These are phyloP conservation scores for Marasmius oreades DNA, from an alignment of 1,284 basidiomycete genomes.

Conservation along the genomic window DNA sequence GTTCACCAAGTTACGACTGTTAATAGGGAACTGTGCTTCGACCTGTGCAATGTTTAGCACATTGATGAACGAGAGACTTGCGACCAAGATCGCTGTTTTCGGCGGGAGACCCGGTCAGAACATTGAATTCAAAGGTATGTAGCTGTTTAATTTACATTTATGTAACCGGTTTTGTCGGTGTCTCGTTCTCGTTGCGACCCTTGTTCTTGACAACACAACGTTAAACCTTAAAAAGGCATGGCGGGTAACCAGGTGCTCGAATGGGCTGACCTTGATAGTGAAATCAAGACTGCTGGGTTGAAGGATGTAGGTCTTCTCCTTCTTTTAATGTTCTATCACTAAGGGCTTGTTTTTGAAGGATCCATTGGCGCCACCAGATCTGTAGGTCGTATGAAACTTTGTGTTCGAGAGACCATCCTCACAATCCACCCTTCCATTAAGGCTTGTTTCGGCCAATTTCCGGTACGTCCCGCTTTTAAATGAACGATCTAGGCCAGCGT, in stretches of 20 bases:
- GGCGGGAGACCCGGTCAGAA: slow-evolving; percentile 53
- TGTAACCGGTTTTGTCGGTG: not conserved
- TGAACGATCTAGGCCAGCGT: not conserved
- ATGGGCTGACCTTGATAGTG: slow-evolving; percentile 58
- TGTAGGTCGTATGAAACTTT: slow-evolving; percentile 32
- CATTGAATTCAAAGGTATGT: slow-evolving; percentile 61
- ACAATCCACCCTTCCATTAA: slow-evolving; percentile 16
- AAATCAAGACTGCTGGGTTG: slow-evolving; percentile 60
- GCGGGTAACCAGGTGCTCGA: slow-evolving; percentile 65
- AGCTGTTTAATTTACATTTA: too few relatives aligned
- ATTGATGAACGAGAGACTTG: slow-evolving; percentile 56
- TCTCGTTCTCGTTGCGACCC: not conserved
- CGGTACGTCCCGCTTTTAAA: slow-evolving; percentile 26
- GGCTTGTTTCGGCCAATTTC: slow-evolving; percentile 51
- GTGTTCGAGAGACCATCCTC: not conserved
- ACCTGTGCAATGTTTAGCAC: slow-evolving; percentile 66
- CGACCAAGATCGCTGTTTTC: slow-evolving; percentile 55
- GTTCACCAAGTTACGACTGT: slow-evolving; percentile 25
- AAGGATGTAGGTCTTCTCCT: slow-evolving; percentile 41
- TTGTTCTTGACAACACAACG: not conserved
- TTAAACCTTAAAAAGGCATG: slow-evolving; percentile 45
- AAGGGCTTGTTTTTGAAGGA: slow-evolving; percentile 35
- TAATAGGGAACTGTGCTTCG: slow-evolving; percentile 56
- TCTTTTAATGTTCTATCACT: not conserved
- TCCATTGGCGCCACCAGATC: slow-evolving; percentile 56